Evolutionary conservation across 495 filamentous ascomycete species (phyloP), one percentile per base, ranked within the genome.

Genomic region (Usnea hakonensis): DNA sequence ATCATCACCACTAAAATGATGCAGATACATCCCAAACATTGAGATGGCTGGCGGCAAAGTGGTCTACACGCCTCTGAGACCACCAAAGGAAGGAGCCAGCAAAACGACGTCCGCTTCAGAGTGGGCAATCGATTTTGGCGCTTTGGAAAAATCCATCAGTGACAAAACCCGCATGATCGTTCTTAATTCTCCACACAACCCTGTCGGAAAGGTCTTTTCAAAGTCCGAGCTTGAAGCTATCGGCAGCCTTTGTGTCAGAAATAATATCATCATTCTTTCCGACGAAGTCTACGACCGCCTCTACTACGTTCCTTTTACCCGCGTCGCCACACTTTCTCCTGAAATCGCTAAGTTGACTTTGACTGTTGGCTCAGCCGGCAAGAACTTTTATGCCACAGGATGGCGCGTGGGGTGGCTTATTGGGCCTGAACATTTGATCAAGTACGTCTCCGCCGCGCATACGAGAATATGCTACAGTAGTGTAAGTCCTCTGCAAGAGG

Each of bases 381-480:
- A 98, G 78, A 95, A 94, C 74, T 98, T 98, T 76, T 97, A 98
- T 68, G 88, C 88, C 54, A 98, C 94, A 0, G 94, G 94, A 41
- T 98, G 94, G 94, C 85, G 94, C 58, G 95, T 97, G 3, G 91
- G 90, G 68, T 98, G 91, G 84, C 78, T 98, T 19, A 95, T 97
- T 64, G 94, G 94, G 1, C 90, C 89, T 2, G 82, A 89, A 23
- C 81, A 93, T 58, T 77, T 98, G 50, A 94, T 97, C 79, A 90
- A 93, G 72, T 90, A 97, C 71, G 93, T 95, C 41, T 81, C 87
- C 21, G 90, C 89, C 33, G 94, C 92, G 1, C 94, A 98, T 75
- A 97, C 94, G 1, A 83, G 94, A 28, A 96, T 98, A 68, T 98
- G 94, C 78, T 98, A 94, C 78, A 90, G 87, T 56, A 91, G 87